phyloP scores from a whole-genome alignment of 1,284 basidiomycete species.

The Tylopilus sp. region DNA sequence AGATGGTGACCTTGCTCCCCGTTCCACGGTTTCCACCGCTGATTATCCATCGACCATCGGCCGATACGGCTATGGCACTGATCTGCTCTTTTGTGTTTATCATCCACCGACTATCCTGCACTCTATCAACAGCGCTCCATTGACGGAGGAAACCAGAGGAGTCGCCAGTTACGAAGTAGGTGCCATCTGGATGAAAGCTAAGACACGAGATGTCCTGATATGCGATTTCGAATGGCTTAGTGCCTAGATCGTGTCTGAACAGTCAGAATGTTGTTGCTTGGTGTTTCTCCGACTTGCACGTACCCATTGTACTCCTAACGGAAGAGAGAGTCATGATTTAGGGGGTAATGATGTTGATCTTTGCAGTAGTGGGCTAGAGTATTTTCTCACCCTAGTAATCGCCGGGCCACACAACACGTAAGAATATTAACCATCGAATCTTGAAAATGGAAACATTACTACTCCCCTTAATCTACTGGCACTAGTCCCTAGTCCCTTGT shows the following conservation, averaged over 20 bases:
- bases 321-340: no score
- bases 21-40: neutral
- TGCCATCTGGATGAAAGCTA: neutral
- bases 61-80: neutral
- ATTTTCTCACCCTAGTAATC: no score
- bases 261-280: neutral
- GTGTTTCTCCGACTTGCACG: no score
- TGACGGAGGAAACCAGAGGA: neutral
- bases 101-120: neutral
- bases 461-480: no score
- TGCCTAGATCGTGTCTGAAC: neutral
- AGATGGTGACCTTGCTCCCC: neutral
- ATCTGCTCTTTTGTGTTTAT: neutral
- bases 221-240: neutral
- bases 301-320: no score
- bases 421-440: no score
- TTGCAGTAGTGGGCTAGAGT: no score
- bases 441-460: no score
- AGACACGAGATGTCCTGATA: neutral
- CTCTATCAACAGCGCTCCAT: neutral
- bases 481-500: no score
- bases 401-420: no score
- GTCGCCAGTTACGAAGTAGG: neutral
- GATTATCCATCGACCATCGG: conserved; percentile 11
- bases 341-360: no score